Conservation (phyloP, 2,329 filamentous ascomycete genomes). For the Ascosphaera apis region DNA sequence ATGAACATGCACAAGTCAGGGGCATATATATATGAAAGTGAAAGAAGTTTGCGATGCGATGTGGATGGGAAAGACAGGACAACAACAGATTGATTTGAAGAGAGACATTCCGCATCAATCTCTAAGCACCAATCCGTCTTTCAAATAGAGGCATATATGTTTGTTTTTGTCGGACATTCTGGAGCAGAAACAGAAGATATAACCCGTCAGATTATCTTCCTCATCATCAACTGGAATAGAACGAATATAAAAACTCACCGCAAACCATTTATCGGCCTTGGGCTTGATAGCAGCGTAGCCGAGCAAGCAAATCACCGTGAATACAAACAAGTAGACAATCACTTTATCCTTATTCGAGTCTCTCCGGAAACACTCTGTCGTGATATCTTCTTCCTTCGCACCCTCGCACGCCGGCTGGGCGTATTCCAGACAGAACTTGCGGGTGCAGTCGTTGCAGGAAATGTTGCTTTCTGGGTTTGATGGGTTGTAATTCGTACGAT, state of each 20-base stretch:
- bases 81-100: no score
- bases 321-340: conserved; percentile 42
- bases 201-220: no score
- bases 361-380: conserved; percentile 42
- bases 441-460: conserved; percentile 41
- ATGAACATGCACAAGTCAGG: no score
- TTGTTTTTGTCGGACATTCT: no score
- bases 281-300: conserved; percentile 37
- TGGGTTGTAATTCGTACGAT: conserved; percentile 18
- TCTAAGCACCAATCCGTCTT: no score
- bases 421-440: conserved; percentile 41
- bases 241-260: conserved; percentile 16
- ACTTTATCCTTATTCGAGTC: conserved; percentile 45
- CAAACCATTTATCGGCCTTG: conserved; percentile 32
- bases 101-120: no score
- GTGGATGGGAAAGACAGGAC: no score
- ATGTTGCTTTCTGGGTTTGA: conserved; percentile 5
- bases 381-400: conserved; percentile 38
- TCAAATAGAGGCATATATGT: no score
- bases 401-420: conserved; percentile 37
- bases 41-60: no score
- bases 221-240: no score
- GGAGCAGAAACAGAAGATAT: no score
- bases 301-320: conserved; percentile 36
- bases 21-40: no score